phyloP scores from a whole-genome alignment of 2,329 filamentous ascomycete species.

The Botrytis porri region DNA sequence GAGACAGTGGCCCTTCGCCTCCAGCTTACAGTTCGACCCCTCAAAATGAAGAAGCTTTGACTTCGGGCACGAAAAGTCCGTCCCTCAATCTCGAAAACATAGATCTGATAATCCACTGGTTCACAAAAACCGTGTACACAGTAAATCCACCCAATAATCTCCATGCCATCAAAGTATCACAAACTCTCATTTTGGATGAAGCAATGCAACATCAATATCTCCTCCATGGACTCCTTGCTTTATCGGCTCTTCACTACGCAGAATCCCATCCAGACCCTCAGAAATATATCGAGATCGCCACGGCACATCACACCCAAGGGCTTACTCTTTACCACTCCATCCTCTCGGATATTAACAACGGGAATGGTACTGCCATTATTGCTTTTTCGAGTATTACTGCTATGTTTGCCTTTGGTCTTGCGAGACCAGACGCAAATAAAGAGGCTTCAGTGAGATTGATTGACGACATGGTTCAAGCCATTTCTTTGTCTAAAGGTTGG shows the following conservation, averaged over 20 bases:
- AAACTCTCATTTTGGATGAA: neutral
- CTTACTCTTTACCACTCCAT: neutral
- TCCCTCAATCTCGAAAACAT: neutral
- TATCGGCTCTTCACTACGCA: neutral
- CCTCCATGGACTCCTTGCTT: neutral
- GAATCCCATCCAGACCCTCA: neutral
- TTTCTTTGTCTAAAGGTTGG: neutral
- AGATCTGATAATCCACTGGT: neutral
- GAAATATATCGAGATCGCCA: conserved; percentile 2
- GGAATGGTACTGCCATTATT: neutral
- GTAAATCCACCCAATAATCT: neutral
- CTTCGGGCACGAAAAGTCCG: neutral
- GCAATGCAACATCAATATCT: neutral
- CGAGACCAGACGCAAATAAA: neutral
- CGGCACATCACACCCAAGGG: neutral
- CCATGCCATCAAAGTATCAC: neutral
- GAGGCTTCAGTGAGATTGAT: neutral
- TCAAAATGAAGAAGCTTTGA: neutral
- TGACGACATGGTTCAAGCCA: neutral
- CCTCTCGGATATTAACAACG: neutral
- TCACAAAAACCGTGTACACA: conserved; percentile 5
- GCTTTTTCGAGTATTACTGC: neutral
- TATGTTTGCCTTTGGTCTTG: neutral
- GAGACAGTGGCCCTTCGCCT: neutral
- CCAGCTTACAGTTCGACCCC: neutral